Evolutionary conservation across 352 stramenopile genomes (phyloP).

Genomic region (Phytopythium cucurbitacearum): DNA sequence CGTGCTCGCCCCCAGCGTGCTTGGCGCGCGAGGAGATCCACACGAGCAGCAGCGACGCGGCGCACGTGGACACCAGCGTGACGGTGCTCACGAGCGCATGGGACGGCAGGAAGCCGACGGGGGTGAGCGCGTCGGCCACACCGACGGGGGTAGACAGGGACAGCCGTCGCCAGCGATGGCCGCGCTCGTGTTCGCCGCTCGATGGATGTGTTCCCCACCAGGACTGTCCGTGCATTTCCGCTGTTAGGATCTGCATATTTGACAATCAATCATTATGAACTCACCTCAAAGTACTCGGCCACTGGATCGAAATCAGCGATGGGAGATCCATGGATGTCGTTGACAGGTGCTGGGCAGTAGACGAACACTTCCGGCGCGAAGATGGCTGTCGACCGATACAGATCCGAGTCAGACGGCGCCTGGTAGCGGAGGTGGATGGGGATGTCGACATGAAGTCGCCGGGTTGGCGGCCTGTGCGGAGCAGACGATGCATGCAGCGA

Average conservation of each 20-base stretch:
- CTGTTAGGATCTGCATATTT: no score
- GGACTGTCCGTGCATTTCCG: no score
- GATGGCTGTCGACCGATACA: slow-evolving; percentile 34
- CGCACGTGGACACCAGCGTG: slow-evolving; percentile 35
- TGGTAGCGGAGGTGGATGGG: slow-evolving; percentile 67
- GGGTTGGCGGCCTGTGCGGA: slow-evolving; percentile 7
- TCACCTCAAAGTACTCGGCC: slow-evolving; percentile 1
- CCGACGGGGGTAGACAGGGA: slow-evolving; percentile 13
- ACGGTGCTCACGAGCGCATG: slow-evolving; percentile 34
- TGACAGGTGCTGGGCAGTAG: slow-evolving; percentile 11
- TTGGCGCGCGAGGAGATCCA: slow-evolving; percentile 20
- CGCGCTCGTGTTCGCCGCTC: background rate
- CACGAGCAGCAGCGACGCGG: slow-evolving; percentile 33
- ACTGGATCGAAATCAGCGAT: background rate
- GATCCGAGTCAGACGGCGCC: slow-evolving; percentile 30
- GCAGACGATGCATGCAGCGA: background rate
- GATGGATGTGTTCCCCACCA: no score
- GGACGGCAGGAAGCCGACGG: slow-evolving; percentile 42
- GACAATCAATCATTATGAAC: background rate
- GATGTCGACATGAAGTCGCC: slow-evolving; percentile 26
- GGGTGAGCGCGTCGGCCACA: slow-evolving; percentile 19
- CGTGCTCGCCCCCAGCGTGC: background rate
- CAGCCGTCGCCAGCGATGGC: slow-evolving; percentile 22
- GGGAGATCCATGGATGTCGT: background rate
- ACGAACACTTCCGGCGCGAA: slow-evolving; percentile 44